phyloP scores from a whole-genome alignment of 2,329 filamentous ascomycete genomes.

The Aspergillus amoenus region DNA sequence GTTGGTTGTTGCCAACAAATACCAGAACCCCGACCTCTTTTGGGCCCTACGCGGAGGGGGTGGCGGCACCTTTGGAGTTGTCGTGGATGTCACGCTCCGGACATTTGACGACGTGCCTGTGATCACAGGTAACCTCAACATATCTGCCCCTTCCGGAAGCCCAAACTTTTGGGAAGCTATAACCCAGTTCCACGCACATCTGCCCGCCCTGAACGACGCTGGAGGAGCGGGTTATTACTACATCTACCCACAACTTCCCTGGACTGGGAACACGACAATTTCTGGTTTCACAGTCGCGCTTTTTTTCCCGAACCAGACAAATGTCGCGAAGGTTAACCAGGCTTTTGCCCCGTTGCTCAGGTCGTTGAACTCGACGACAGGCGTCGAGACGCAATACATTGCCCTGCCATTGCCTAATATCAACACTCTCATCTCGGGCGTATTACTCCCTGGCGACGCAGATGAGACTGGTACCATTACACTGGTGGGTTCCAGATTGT shows the following conservation, averaged over 20 bases:
- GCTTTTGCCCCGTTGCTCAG: constrained; percentile 20
- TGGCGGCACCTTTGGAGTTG: constrained; percentile 19
- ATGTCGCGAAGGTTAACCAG: constrained; percentile 17
- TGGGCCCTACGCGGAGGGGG: constrained; percentile 22
- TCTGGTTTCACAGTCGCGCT: constrained; percentile 17
- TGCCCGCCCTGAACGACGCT: constrained; percentile 49
- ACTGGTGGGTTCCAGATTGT: constrained; percentile 33
- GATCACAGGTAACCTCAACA: constrained; percentile 26
- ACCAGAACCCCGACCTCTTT: constrained; percentile 20
- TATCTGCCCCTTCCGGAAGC: constrained; percentile 16
- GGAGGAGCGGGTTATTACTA: constrained; percentile 40
- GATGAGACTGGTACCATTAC: constrained; percentile 24
- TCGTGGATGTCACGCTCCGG: constrained; percentile 17
- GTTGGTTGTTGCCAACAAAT: constrained; percentile 17
- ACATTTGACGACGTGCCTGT: constrained; percentile 33
- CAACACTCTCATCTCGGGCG: constrained; percentile 14
- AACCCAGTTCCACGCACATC: constrained; percentile 36
- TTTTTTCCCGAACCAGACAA: constrained; percentile 26
- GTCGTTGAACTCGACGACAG: constrained; percentile 16
- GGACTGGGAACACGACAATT: constrained; percentile 29
- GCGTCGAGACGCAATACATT: constrained; percentile 16
- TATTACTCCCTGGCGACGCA: constrained; percentile 20
- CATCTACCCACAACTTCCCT: constrained; percentile 31
- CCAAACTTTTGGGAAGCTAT: constrained; percentile 25
- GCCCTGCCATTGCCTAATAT: constrained; percentile 23